Base-by-base conservation (phyloP, 2,329 filamentous ascomycete species). In the Epichloe uncinata region DNA sequence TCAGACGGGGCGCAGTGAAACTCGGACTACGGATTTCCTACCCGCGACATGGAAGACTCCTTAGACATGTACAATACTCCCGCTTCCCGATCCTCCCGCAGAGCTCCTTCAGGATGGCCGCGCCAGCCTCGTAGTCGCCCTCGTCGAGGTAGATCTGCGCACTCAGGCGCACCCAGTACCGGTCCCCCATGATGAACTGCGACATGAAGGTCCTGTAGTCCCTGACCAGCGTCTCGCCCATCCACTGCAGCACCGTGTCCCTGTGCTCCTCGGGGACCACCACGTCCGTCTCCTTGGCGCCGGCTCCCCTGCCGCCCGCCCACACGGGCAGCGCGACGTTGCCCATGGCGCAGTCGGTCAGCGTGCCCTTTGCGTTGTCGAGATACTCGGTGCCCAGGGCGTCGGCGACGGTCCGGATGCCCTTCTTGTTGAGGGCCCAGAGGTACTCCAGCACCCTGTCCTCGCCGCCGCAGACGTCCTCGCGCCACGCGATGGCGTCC, bases 131-230 rank as follows among this genome's bases (percentile, higher is more conserved):
- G 60, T 93, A 95, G 64, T 96, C 89, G 12, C 73, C 73, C 55
- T 83, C 63, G 26, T 87, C 87, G n/a, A 96, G 67, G 62, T 93
- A 97, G 0, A 93, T 76, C 71, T 95, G 89, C 13, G 79, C 87
- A 61, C 85, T 89, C 45, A 95, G 60, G 45, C 91, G 71, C 0
- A 75, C 72, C 85, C 85, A 95, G 62, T 82, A 77, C 48, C 73
- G 72, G 0, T 74, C 75, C 0, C 67, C 73, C 56, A 89, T 80
- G 8, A 74, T 65, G 51, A 80, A 79, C 3, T 85, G 61, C 1
- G 82, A 73, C 47, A 93, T 66, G 59, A 87, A 91, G 0, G 88
- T 93, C 49, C 82, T 73, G 63, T 81, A 78, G n/a, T 83, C 75
- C 1, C 68, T 58, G 13, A 79, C 65, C 53, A 87, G 60, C 3